These are phyloP conservation scores for Powellomyces hirtus DNA, from an alignment of 192 early-diverging fungal species.

Conservation along the genomic window DNA sequence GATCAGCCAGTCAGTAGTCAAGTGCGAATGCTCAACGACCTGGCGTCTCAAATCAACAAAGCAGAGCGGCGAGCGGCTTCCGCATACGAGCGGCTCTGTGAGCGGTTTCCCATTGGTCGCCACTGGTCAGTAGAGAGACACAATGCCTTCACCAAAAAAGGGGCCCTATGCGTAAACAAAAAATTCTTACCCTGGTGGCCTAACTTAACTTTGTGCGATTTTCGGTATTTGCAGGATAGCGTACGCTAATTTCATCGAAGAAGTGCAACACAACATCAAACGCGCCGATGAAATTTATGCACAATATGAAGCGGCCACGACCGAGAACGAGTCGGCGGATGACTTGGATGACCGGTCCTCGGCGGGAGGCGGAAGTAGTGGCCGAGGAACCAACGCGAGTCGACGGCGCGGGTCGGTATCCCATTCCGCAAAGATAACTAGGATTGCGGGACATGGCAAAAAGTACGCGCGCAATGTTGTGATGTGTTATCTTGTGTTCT, in stretches of 20 bases:
- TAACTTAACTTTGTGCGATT: background rate
- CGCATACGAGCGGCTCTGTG: conserved; percentile 12
- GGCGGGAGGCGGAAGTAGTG: background rate
- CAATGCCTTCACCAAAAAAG: background rate
- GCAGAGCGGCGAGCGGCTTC: conserved; percentile 13
- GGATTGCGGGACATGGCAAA: background rate
- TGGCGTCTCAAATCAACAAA: conserved; percentile 20
- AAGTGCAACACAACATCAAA: conserved; percentile 15
- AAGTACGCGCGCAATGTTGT: too few species aligned
- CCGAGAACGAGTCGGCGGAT: background rate
- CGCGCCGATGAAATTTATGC: conserved; percentile 18
- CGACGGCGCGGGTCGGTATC: too few species aligned
- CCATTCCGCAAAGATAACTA: too few species aligned
- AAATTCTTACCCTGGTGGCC: background rate
- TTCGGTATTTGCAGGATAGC: conserved; percentile 8
- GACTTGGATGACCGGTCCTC: conserved; percentile 10
- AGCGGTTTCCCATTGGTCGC: conserved; percentile 8
- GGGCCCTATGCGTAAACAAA: background rate
- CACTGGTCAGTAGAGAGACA: too few species aligned
- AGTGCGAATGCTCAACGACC: conserved; percentile 12
- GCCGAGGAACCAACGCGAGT: too few species aligned
- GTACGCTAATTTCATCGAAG: conserved; percentile 22
- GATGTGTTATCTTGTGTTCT: too few species aligned
- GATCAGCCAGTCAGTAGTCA: background rate
- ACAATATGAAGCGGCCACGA: conserved; percentile 3